These are phyloP conservation scores for Aspergillus aculeatus DNA, from an alignment of 2,329 filamentous ascomycete species.

Conservation along the genomic window DNA sequence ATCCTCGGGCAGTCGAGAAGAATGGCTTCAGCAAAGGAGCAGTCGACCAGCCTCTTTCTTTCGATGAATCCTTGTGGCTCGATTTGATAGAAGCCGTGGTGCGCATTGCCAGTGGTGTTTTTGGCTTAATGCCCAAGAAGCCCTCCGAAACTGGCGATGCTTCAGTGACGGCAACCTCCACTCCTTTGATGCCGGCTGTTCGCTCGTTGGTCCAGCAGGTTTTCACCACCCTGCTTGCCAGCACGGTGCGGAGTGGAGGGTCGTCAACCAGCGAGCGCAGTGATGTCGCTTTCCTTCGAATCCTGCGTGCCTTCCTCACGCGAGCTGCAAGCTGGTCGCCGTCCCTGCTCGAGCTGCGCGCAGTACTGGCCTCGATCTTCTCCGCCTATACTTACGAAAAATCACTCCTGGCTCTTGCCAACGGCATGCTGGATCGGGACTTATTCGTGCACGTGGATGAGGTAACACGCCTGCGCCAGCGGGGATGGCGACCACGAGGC, in stretches of 20 bases:
- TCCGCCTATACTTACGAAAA: constrained; percentile 94
- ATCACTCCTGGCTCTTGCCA: constrained; percentile 80
- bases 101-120: constrained; percentile 62
- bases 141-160: background rate
- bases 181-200: constrained; percentile 62
- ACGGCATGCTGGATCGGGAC: constrained; percentile 81
- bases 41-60: constrained; percentile 56
- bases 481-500: constrained; percentile 83
- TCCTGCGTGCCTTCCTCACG: constrained; percentile 83
- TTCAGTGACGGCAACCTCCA: constrained; percentile 25
- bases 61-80: constrained; percentile 65
- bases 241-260: constrained; percentile 58
- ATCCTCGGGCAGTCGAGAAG: constrained; percentile 27
- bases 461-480: constrained; percentile 71
- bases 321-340: constrained; percentile 79
- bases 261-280: constrained; percentile 35
- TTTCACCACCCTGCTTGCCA: constrained; percentile 80
- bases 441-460: constrained; percentile 80
- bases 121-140: constrained; percentile 50
- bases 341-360: constrained; percentile 80
- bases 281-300: constrained; percentile 79
- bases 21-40: constrained; percentile 44
- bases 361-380: constrained; percentile 85
- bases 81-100: constrained; percentile 64
- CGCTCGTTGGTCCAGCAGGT: constrained; percentile 82